These are phyloP conservation scores for Tricharina praecox DNA, from an alignment of 495 filamentous ascomycete species.

Conservation along the genomic window DNA sequence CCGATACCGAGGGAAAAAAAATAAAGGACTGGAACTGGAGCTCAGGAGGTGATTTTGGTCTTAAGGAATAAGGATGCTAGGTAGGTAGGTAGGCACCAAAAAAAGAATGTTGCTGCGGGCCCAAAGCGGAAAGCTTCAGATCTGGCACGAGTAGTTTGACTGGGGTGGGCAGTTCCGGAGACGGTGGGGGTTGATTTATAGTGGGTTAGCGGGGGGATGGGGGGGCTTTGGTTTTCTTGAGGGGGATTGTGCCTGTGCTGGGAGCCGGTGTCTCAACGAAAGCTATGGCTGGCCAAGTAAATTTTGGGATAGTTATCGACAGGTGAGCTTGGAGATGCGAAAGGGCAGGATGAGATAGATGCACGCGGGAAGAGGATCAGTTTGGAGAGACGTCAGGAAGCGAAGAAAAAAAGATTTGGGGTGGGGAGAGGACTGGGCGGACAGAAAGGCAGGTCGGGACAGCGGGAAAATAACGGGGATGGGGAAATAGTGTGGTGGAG, in stretches of 20 bases:
- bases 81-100: constrained; percentile 1
- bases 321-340: no score
- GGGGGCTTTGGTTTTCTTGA: no score
- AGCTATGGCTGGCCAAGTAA: no score
- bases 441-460: no score
- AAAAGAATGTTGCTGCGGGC: not conserved
- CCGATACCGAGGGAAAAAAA: constrained; percentile 6
- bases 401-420: not conserved
- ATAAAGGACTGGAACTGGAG: no score
- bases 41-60: constrained; percentile 5
- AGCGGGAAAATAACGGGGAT: no score
- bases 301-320: no score
- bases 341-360: not conserved
- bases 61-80: no score
- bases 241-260: not conserved
- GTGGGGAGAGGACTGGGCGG: no score
- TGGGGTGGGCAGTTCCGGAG: constrained; percentile 1
- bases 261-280: not conserved
- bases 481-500: no score
- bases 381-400: not conserved
- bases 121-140: constrained; percentile 1
- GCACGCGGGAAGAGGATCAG: not conserved
- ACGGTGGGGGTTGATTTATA: not conserved
- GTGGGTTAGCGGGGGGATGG: no score
- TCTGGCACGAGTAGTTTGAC: not conserved